A percentile compares a stretch with the other conserved stretches of the same genome.
Conservation (phyloP, 108 stramenopile genomes). For the Cyclostephanos invisitatus region DNA sequence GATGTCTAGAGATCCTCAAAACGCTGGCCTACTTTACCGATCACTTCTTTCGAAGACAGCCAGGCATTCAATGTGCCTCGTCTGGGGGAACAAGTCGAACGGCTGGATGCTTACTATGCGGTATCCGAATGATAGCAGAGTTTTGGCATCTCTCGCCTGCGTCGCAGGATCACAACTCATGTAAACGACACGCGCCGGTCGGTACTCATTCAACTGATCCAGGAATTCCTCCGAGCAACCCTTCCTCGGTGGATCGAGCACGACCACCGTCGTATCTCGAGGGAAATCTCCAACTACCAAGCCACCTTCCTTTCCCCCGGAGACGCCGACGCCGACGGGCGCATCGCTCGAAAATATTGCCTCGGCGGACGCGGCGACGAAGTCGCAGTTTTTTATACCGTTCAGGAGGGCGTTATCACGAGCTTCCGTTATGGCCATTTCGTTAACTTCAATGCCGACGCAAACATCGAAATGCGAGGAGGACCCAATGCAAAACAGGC, state of each 20-base stretch:
- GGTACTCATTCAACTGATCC: slow-evolving; percentile 84
- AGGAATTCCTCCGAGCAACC: slow-evolving; percentile 93
- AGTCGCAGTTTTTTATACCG: slow-evolving; percentile 72
- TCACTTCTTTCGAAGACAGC: slow-evolving; percentile 81
- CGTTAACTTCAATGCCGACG: slow-evolving; percentile 95
- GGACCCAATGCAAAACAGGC: slow-evolving; percentile 87
- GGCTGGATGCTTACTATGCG: slow-evolving; percentile 82
- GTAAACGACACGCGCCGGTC: slow-evolving; percentile 91
- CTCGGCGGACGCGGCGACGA: slow-evolving; percentile 88
- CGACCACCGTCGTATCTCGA: slow-evolving; percentile 84
- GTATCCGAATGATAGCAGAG: slow-evolving; percentile 80
- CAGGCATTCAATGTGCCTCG: slow-evolving; percentile 97
- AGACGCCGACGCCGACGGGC: slow-evolving; percentile 25
- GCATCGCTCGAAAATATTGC: slow-evolving; percentile 76
- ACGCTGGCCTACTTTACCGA: neutral
- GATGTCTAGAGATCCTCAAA: too few relatives aligned
- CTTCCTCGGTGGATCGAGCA: slow-evolving; percentile 96
- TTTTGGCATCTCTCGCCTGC: slow-evolving; percentile 93
- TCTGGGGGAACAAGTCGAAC: slow-evolving; percentile 96
- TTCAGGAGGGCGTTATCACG: slow-evolving; percentile 82
- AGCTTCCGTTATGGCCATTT: slow-evolving; percentile 79
- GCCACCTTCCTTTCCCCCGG: neutral
- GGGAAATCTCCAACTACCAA: slow-evolving; percentile 70
- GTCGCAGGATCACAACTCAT: slow-evolving; percentile 96
- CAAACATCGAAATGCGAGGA: slow-evolving; percentile 75